phyloP scores from a whole-genome alignment of 768 basidiomycete genomes.

The Phanerochaete carnosa region DNA sequence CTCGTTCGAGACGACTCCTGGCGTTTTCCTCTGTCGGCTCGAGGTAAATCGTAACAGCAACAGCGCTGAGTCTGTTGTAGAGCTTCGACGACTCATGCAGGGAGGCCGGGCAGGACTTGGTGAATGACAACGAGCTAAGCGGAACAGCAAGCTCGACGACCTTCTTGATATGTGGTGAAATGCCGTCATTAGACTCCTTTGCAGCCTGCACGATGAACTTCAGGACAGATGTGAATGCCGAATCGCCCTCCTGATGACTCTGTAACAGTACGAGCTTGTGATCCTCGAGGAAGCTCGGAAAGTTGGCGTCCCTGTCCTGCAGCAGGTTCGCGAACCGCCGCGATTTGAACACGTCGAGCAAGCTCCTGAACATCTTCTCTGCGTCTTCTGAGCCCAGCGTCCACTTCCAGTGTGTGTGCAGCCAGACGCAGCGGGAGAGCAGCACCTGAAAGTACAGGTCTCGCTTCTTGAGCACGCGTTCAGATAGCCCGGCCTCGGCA shows the following conservation, averaged over 20 bases:
- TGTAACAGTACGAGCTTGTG: conserved; percentile 52
- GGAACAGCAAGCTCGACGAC: conserved; percentile 72
- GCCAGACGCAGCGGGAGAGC: conserved; percentile 66
- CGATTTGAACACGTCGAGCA: conserved; percentile 72
- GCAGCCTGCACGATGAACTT: conserved; percentile 75
- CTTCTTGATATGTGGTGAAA: conserved; percentile 32
- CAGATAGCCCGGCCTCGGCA: conserved; percentile 38
- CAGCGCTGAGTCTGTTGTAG: conserved; percentile 76
- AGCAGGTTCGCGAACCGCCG: conserved; percentile 74
- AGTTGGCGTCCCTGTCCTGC: conserved; percentile 51
- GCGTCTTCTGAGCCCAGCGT: conserved; percentile 40
- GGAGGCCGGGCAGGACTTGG: conserved; percentile 46
- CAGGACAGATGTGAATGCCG: conserved; percentile 75
- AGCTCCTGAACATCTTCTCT: conserved; percentile 52
- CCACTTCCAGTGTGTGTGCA: conserved; percentile 82
- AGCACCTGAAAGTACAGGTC: conserved; percentile 72
- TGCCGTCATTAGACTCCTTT: conserved; percentile 27
- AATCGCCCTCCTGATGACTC: conserved; percentile 52
- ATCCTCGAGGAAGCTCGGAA: conserved; percentile 66
- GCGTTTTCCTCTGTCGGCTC: conserved; percentile 48
- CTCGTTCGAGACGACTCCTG: conserved; percentile 56
- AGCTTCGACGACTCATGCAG: conserved; percentile 66
- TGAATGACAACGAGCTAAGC: conserved; percentile 65
- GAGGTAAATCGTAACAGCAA: conserved; percentile 68
- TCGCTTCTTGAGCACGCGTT: conserved; percentile 43